Base-by-base conservation (phyloP, 495 filamentous ascomycete genomes). In the Elaphomyces granulatus region DNA sequence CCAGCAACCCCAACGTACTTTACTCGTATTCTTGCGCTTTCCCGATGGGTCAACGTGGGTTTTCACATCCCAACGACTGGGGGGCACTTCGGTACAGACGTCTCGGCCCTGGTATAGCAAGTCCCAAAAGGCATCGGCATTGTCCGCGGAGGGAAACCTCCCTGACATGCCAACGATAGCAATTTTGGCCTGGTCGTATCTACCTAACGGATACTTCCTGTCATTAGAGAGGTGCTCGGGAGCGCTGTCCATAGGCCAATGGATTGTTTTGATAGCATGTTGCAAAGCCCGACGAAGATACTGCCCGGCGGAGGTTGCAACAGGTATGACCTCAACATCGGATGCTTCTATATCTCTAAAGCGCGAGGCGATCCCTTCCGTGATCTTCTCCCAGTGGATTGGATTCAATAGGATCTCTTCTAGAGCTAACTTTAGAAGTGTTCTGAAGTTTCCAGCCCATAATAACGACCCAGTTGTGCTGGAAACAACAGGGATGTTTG, bases 51-150 rank as follows among this genome's bases (percentile, higher is more conserved):
- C 83, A 44, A 72, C 74, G 43, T 94, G 87, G 8, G 72, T 77
- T 17, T 86, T 74, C 15, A 81, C 77, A 49, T 86, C 74, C 60
- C 84, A 94, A 15, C 86, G 74, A 43, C 87, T 78, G 4, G 68
- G 48, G 0, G 87, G 87, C 3, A 72, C 65, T 42, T 63, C 60
- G 15, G 59, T 57, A 36, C 71, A 67, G 15, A 71, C 66, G 51
- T 73, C 69, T 16, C 80, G 70, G 3, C 81, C 80, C 45, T 78
- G 71, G 38, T 77, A 70, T 2, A 86, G 61, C 1, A 86, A 60
- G 14, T 80, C 72, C 48, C 48, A 54, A 20, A 48, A 46, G 7
- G 36, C 32, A 6, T 48, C 14, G 15, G 48, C 14, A 17, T 23
- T 45, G 3, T 51, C 49, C 21, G 41, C 42, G 14, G 40, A 48